Percentiles rank a stretch among this genome's conserved stretches.
Evolutionary conservation across 352 stramenopile species (phyloP).

Genomic region (Phytophthora tubulina): DNA sequence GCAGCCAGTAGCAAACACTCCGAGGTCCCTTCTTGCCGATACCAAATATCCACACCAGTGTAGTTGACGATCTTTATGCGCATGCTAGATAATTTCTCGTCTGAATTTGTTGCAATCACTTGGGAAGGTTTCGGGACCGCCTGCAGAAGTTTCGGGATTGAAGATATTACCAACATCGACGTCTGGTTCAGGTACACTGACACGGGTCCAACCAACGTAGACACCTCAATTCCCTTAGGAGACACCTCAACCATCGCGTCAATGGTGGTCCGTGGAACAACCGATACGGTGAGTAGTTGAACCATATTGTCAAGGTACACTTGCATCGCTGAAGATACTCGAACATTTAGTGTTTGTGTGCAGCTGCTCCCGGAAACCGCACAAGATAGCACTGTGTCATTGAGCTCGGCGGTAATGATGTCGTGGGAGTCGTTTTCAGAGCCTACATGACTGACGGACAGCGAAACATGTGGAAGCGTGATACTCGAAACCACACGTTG

Average conservation of each 20-base stretch:
- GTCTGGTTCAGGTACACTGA: constrained; percentile 79
- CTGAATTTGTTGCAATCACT: background rate
- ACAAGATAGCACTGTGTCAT: constrained; percentile 50
- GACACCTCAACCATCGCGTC: constrained; percentile 52
- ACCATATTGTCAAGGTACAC: constrained; percentile 78
- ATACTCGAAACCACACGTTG: constrained; percentile 49
- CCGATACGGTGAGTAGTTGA: constrained; percentile 74
- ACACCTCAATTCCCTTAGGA: constrained; percentile 49
- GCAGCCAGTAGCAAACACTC: constrained; percentile 59
- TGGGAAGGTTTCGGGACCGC: constrained; percentile 8
- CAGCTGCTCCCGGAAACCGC: constrained; percentile 35
- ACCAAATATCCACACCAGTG: constrained; percentile 59
- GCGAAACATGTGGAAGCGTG: constrained; percentile 40
- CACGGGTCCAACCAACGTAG: constrained; percentile 56
- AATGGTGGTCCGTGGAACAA: constrained; percentile 63
- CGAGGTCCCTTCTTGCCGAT: constrained; percentile 68
- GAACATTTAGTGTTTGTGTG: constrained; percentile 40
- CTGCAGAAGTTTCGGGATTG: constrained; percentile 59
- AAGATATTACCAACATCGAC: constrained; percentile 69
- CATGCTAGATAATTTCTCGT: constrained; percentile 60
- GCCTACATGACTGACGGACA: constrained; percentile 59
- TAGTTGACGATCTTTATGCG: constrained; percentile 68
- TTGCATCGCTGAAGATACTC: constrained; percentile 58
- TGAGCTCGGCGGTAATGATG: constrained; percentile 64
- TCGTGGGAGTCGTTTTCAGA: constrained; percentile 59